Evolutionary conservation across 2,329 filamentous ascomycete genomes (phyloP), one percentile per base, ranked within the genome.

Genomic region (Aspergillus bombycis): DNA sequence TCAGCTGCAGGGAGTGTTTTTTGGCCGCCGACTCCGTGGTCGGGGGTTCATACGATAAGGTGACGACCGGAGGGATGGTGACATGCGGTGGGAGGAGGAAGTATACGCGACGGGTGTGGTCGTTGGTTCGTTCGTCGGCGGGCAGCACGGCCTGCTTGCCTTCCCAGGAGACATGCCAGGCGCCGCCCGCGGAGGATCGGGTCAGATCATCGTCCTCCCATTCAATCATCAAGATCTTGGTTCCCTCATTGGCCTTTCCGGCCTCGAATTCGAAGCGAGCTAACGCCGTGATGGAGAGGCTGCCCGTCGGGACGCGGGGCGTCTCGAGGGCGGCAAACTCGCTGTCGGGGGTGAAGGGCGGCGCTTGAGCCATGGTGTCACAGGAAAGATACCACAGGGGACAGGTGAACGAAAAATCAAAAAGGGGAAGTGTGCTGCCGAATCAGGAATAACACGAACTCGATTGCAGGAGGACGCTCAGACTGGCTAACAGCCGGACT

Each of bases 151-250:
- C 88, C 32, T 85, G 87, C 77, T 95, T 96, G 52, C 91, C 91
- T 48, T 93, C 88, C 93, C 93, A 96, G 2, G 88, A 90, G 23
- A 96, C 89, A 63, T 91, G 86, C 93, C 93, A 96, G 64, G 84
- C 70, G 0, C 64, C 30, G 1, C 54, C 54, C 21, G 72, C 74
- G 19, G 83, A 67, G 12, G 78, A 78, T 58, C 81, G 78, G 3
- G 80, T 83, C 48, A 80, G 77, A 63, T 84, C 80, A 68, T 86
- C 85, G 58, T 89, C 87, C 74, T 92, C 88, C 93, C 93, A 97
- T 77, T 97, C 93, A 45, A 96, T 89, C 92, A 97, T 95, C 70
- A 97, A 82, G 67, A 97, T 89, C 81, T 96, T 97, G 66, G 92
- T 96, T 46, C 93, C 93, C 68, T 94, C 90, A 71, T 92, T 92